These are phyloP conservation scores for Globisporangium paroecandrum DNA, from an alignment of 352 stramenopile species.

Conservation along the genomic window DNA sequence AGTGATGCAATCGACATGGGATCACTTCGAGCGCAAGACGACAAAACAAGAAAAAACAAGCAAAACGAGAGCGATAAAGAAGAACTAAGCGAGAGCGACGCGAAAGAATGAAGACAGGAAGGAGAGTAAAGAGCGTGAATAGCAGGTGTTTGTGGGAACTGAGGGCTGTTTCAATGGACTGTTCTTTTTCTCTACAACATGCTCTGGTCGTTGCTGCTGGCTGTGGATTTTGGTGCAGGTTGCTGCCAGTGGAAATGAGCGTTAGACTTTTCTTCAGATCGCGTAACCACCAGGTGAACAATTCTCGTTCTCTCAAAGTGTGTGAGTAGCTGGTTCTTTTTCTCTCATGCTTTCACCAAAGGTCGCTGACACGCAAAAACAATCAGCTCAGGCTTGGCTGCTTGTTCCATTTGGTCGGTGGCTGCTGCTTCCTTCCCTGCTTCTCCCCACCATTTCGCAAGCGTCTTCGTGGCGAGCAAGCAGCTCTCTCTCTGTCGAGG, in stretches of 20 bases:
- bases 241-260: background rate
- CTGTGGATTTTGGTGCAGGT: background rate
- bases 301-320: background rate
- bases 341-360: background rate
- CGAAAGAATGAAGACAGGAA: background rate
- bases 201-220: background rate
- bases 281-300: slow-evolving; percentile 4
- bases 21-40: background rate
- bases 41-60: background rate
- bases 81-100: background rate
- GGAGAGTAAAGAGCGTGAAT: background rate
- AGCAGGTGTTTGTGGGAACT: background rate
- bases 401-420: background rate
- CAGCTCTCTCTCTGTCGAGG: too few relatives aligned
- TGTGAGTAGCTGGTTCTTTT: slow-evolving; percentile 2
- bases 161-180: background rate
- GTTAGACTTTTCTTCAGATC: background rate
- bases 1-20: background rate
- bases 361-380: slow-evolving; percentile 7
- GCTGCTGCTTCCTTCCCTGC: too few relatives aligned
- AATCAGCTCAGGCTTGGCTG: background rate
- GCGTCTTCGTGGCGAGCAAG: background rate
- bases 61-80: background rate
- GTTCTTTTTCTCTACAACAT: background rate
- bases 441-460: slow-evolving; percentile 1